These are phyloP conservation scores for Zasmidium cellare DNA, from an alignment of 2,329 filamentous ascomycete species.

Conservation along the genomic window DNA sequence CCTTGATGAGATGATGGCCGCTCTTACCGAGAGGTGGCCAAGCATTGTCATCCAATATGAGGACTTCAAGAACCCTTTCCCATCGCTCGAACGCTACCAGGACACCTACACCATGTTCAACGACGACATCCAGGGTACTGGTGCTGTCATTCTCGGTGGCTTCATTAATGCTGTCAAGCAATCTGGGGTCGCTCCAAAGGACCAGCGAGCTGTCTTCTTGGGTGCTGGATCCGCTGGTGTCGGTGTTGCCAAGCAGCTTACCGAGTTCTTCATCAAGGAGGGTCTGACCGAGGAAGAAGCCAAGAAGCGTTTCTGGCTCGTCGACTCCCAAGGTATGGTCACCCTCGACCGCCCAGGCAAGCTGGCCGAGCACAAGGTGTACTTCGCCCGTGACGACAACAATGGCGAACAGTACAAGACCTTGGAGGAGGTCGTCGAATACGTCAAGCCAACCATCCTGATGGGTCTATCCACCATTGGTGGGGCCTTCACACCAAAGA, in stretches of 20 bases:
- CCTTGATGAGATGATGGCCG: constrained; percentile 96
- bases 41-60: constrained; percentile 87
- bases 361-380: constrained; percentile 79
- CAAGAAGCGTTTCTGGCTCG: constrained; percentile 90
- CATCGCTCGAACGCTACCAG: constrained; percentile 86
- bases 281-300: constrained; percentile 87
- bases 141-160: constrained; percentile 88
- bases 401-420: constrained; percentile 68
- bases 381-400: constrained; percentile 67
- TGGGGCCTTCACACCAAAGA: constrained; percentile 87
- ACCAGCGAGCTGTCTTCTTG: constrained; percentile 94
- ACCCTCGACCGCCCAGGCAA: constrained; percentile 90
- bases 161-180: constrained; percentile 76
- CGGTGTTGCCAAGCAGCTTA: constrained; percentile 95
- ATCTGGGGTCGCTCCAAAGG: constrained; percentile 79
- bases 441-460: constrained; percentile 91
- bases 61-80: constrained; percentile 97
- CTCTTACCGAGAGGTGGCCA: constrained; percentile 74
- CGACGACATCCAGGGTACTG: constrained; percentile 96
- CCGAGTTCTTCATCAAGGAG: constrained; percentile 92
- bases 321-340: constrained; percentile 87
- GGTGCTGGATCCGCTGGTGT: constrained; percentile 94
- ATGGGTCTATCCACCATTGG: constrained; percentile 94
- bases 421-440: constrained; percentile 87
- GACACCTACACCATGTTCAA: constrained; percentile 94